A percentile compares a stretch with the other conserved stretches of the same genome.
These are phyloP conservation scores for Elsinoe batatas DNA, from an alignment of 2,329 filamentous ascomycete genomes.

Conservation along the genomic window DNA sequence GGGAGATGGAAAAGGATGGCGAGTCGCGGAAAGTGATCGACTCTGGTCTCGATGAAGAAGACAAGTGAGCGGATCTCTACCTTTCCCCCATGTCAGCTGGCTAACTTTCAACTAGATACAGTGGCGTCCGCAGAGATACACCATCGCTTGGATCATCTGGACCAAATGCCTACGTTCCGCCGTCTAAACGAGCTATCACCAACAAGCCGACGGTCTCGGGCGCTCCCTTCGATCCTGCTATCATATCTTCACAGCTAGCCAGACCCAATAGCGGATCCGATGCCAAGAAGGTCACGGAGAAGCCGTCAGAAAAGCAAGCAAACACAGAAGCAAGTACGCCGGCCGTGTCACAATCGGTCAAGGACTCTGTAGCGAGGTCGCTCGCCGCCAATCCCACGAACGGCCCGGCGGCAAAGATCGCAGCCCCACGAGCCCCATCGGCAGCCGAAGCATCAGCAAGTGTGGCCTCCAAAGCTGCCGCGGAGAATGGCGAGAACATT, in stretches of 20 bases:
- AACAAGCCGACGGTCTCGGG: slow-evolving; percentile 63
- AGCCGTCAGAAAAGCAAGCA: slow-evolving; percentile 20
- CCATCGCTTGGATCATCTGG: slow-evolving; percentile 53
- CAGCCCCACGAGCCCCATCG: slow-evolving; percentile 11
- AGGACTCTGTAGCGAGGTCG: slow-evolving; percentile 14
- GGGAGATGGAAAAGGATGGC: slow-evolving; percentile 89
- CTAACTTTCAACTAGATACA: slow-evolving; percentile 53
- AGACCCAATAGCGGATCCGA: slow-evolving; percentile 28
- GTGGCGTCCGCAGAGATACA: slow-evolving; percentile 68
- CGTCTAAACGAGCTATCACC: slow-evolving; percentile 71
- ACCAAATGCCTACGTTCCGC: slow-evolving; percentile 76
- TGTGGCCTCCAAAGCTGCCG: slow-evolving; percentile 15
- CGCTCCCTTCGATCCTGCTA: slow-evolving; percentile 74
- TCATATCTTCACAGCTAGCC: slow-evolving; percentile 74
- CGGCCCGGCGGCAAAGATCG: neutral
- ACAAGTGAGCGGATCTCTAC: slow-evolving; percentile 53
- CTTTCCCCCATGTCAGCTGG: neutral
- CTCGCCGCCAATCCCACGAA: neutral
- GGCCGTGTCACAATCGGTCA: neutral
- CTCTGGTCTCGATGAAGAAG: slow-evolving; percentile 73
- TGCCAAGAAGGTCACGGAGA: slow-evolving; percentile 9
- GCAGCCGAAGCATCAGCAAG: slow-evolving; percentile 14
- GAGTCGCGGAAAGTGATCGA: slow-evolving; percentile 71
- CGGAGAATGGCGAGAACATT: slow-evolving; percentile 45
- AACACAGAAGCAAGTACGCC: slow-evolving; percentile 19